These are phyloP conservation scores for Naganishia liquefaciens DNA, from an alignment of 1,284 basidiomycete genomes.

Conservation along the genomic window DNA sequence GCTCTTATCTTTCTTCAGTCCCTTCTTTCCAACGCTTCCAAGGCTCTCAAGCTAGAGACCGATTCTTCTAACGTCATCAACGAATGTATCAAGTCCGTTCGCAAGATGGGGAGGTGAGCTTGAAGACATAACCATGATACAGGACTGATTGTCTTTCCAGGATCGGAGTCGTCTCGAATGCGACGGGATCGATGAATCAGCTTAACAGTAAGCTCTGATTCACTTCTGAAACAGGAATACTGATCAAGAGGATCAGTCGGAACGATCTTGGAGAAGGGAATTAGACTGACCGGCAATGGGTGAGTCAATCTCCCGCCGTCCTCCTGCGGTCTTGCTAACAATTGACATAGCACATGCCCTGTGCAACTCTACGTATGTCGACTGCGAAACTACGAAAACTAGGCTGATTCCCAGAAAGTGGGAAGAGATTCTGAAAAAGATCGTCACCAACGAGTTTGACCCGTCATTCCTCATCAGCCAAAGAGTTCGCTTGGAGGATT, in stretches of 20 bases:
- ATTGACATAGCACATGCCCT: slow-evolving; percentile 53
- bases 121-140: no score
- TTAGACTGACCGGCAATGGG: slow-evolving; percentile 68
- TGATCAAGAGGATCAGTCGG: slow-evolving; percentile 55
- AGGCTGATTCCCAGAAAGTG: slow-evolving; percentile 58
- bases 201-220: slow-evolving; percentile 63
- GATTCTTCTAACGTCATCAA: slow-evolving; percentile 65
- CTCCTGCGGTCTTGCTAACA: not conserved
- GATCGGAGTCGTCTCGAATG: slow-evolving; percentile 65
- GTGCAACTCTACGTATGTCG: slow-evolving; percentile 62
- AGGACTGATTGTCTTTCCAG: slow-evolving; percentile 33
- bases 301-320: slow-evolving; percentile 53
- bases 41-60: slow-evolving; percentile 71
- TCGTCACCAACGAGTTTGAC: slow-evolving; percentile 61
- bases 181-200: slow-evolving; percentile 63
- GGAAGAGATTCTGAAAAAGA: slow-evolving; percentile 64
- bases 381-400: no score
- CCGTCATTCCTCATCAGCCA: slow-evolving; percentile 64
- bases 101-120: slow-evolving; percentile 62
- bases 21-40: slow-evolving; percentile 57
- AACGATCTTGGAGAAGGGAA: slow-evolving; percentile 74
- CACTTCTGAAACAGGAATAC: not conserved
- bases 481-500: slow-evolving; percentile 65
- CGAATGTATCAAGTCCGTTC: slow-evolving; percentile 65
- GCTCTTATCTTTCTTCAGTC: not conserved